Base-by-base conservation (phyloP, 768 basidiomycete species). In the Termitomyces sp. region DNA sequence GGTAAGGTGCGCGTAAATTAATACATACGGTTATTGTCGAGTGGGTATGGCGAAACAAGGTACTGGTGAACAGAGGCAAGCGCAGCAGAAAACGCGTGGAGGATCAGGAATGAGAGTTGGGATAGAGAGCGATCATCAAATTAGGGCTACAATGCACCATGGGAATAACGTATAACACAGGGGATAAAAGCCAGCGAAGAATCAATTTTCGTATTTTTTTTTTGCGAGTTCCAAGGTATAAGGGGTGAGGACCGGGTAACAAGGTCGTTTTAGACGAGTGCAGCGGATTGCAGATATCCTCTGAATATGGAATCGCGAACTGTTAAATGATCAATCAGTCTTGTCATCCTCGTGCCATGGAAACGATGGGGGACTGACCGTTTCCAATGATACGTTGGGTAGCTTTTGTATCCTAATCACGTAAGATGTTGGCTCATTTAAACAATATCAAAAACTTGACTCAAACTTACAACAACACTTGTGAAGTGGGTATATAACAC, bases 401-500 rank as follows among this genome's bases (percentile, higher is more conserved):
- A 5, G 92, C 83, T 73, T 88, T 91, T 14, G 91, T 89, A 72
- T 94, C 91, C 88, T 92, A 60, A 15, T 37, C 34, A 53, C 55
- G 20, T 37, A 60, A 34, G 51, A 20, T 17, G 46, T 43, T 15
- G 3, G 17, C 7, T 51, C 32, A 64, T 42, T 50, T 52, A 45
- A 52, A n/a, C 11, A 20, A 2, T 42, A 14, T 57, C 6, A 47
- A 57, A 50, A 25, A 34, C n/a, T 47, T 14, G 53, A 17, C 1
- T 34, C 17, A 40, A 25, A 72, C 80, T 57, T 72, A 91, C 91
- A 59, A 91, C 88, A 29, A 90, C 91, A 65, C 85, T 92, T 8
- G 91, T 93, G 68, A 92, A 79, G 70, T 92, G 92, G 3, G 86
- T 87, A 69, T 91, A 94, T 2, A 94, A 75, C n/a, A 89, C 88